These are phyloP conservation scores for Vinca minor DNA, from an alignment of 257 asterid species.

Conservation along the genomic window DNA sequence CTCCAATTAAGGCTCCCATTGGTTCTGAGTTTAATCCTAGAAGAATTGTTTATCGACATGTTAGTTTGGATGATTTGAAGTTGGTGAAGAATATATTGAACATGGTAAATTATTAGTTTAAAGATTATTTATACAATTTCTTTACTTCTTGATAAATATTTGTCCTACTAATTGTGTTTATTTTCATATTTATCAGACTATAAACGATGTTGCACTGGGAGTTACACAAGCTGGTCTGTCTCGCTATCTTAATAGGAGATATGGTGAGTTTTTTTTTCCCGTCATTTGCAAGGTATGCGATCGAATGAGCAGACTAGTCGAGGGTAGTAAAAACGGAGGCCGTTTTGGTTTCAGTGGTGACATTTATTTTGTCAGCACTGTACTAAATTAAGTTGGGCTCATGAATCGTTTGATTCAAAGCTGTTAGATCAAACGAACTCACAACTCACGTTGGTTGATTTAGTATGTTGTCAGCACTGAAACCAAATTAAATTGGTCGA, in stretches of 20 bases:
- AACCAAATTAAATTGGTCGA: too few species aligned
- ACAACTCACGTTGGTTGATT: too few species aligned
- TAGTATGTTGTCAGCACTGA: too few species aligned
- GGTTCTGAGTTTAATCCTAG: conserved; percentile 22
- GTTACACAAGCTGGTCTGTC: conserved; percentile 35
- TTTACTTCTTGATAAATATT: background rate
- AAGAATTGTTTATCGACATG: conserved; percentile 18
- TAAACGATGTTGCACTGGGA: conserved; percentile 35
- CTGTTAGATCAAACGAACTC: too few species aligned
- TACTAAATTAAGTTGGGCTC: too few species aligned
- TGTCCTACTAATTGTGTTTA: background rate
- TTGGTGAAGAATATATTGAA: conserved; percentile 21
- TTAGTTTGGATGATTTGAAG: conserved; percentile 25
- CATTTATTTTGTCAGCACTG: too few species aligned
- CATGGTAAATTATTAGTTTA: conserved; percentile 9
- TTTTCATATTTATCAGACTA: conserved; percentile 18
- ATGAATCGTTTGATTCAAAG: too few species aligned
- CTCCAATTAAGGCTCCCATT: conserved; percentile 20
- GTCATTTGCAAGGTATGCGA: too few species aligned
- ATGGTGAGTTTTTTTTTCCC: conserved; percentile 25
- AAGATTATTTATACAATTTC: background rate
- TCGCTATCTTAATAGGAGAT: conserved; percentile 31
- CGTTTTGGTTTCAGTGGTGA: too few species aligned
- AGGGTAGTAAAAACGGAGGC: too few species aligned
- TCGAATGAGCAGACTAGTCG: too few species aligned